Evolutionary conservation across 495 filamentous ascomycete genomes (phyloP).

Genomic region (Penicillium canariense): DNA sequence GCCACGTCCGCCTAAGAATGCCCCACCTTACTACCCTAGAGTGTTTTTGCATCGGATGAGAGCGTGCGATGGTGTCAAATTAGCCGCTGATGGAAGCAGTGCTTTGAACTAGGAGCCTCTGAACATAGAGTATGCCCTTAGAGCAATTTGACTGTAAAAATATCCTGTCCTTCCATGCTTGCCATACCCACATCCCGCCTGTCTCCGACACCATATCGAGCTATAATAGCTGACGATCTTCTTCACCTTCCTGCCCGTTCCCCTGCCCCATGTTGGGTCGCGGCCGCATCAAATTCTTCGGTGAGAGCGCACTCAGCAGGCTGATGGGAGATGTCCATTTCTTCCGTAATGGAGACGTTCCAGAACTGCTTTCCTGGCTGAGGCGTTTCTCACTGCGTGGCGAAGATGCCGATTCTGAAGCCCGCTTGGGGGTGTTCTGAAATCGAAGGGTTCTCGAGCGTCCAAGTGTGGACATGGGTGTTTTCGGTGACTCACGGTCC

Average conservation of each 20-base stretch:
- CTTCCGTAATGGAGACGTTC: slow-evolving; percentile 22
- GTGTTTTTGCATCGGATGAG: neutral
- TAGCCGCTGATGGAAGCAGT: neutral
- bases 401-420: slow-evolving; percentile 10
- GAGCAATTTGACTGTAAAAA: neutral
- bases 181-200: neutral
- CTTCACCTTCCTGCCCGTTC: slow-evolving; percentile 61
- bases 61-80: neutral
- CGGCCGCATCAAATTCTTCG: slow-evolving; percentile 42
- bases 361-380: slow-evolving; percentile 15
- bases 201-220: neutral
- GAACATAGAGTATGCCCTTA: neutral
- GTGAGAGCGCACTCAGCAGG: slow-evolving; percentile 21
- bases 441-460: slow-evolving; percentile 23
- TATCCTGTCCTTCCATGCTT: neutral
- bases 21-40: neutral
- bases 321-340: slow-evolving; percentile 24
- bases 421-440: slow-evolving; percentile 11
- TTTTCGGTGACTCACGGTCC: slow-evolving; percentile 17
- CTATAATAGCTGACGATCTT: slow-evolving; percentile 20
- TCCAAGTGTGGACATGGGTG: slow-evolving; percentile 13
- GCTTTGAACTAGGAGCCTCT: neutral
- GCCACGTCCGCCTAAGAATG: neutral
- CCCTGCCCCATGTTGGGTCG: slow-evolving; percentile 64
- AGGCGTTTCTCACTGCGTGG: slow-evolving; percentile 21